phyloP scores from a whole-genome alignment of 805 yeast species.

The Wickerhamiella allomyrinae region DNA sequence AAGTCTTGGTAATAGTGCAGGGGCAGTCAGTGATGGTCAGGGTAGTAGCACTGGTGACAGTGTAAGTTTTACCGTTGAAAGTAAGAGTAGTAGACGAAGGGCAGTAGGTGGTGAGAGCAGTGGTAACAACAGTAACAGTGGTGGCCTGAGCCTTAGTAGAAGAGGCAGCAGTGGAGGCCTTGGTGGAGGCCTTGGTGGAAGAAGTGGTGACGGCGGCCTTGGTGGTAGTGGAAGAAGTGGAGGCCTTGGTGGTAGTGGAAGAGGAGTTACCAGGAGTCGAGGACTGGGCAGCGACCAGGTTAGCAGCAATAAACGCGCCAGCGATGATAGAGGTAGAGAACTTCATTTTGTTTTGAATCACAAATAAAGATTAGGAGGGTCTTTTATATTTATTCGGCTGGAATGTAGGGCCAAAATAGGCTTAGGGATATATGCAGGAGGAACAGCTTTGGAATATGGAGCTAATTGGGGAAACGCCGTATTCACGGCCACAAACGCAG shows the following conservation, averaged over 20 bases:
- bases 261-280: neutral
- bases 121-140: neutral
- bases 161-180: neutral
- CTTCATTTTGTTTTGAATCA: too few relatives aligned
- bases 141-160: too few relatives aligned
- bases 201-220: conserved; percentile 2
- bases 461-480: too few relatives aligned
- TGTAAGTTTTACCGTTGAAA: conserved; percentile 7
- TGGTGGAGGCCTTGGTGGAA: conserved; percentile 10
- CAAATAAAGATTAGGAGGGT: too few relatives aligned
- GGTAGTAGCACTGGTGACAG: conserved; percentile 7
- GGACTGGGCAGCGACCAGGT: too few relatives aligned
- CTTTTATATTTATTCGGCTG: too few relatives aligned
- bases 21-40: neutral
- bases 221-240: neutral
- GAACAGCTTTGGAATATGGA: too few relatives aligned
- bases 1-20: neutral
- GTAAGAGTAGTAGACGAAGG: conserved; percentile 10
- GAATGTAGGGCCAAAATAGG: too few relatives aligned
- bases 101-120: conserved; percentile 18
- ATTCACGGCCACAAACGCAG: too few relatives aligned
- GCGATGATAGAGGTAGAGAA: too few relatives aligned
- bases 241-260: neutral
- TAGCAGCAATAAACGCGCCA: too few relatives aligned
- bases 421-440: too few relatives aligned